Conservation (phyloP, 495 filamentous ascomycete genomes). For the Aspergillus wentii region DNA sequence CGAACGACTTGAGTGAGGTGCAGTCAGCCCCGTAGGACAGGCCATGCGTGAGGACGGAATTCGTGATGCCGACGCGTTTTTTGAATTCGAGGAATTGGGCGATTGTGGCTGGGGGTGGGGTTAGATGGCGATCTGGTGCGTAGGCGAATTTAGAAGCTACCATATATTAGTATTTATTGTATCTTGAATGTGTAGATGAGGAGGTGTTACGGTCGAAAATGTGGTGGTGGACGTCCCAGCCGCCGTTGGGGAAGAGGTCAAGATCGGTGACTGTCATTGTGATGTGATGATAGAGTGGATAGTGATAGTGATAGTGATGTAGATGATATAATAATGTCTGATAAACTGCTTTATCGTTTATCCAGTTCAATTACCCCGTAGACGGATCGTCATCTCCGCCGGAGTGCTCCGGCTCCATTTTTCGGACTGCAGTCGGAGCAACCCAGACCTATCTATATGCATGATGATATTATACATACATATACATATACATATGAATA, state of each 20-base stretch:
- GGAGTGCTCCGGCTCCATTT: constrained; percentile 8
- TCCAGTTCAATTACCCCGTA: not conserved
- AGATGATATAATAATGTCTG: not conserved
- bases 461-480: not conserved
- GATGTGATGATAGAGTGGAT: not conserved
- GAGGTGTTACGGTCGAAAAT: constrained; percentile 9
- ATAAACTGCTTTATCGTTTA: not conserved
- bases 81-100: constrained; percentile 16
- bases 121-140: constrained; percentile 17
- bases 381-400: not conserved
- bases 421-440: not conserved
- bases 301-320: not conserved
- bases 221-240: constrained; percentile 16
- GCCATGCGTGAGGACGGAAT: constrained; percentile 23
- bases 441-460: not conserved
- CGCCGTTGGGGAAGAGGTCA: constrained; percentile 17
- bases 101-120: constrained; percentile 19
- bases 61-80: constrained; percentile 13
- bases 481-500: no score
- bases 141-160: no score
- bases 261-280: not conserved
- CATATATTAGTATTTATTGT: no score
- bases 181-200: no score
- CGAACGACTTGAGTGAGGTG: constrained; percentile 14
- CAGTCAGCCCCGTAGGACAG: constrained; percentile 20